Percentiles rank a stretch among this genome's conserved stretches.
Evolutionary conservation across 2,329 filamentous ascomycete genomes (phyloP).

Genomic region (Rugonectria rugulosa): DNA sequence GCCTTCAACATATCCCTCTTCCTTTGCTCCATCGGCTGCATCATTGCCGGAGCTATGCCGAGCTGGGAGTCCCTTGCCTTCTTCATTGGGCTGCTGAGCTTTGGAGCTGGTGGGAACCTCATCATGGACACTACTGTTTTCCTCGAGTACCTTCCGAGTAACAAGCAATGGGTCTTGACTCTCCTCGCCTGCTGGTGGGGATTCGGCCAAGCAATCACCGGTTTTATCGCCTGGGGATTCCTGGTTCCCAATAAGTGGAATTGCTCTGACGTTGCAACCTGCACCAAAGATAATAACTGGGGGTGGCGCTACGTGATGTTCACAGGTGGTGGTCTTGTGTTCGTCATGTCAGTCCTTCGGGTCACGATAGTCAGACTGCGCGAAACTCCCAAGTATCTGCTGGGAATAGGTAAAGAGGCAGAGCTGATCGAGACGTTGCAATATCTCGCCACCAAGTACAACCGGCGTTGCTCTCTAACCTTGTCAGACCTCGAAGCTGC

Average conservation of each 20-base stretch:
- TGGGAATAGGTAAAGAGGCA: constrained; percentile 55
- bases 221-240: constrained; percentile 55
- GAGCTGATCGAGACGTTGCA: constrained; percentile 59
- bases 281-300: constrained; percentile 54
- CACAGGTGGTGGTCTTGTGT: constrained; percentile 53
- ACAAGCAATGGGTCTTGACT: constrained; percentile 56
- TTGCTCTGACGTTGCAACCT: constrained; percentile 53
- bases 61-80: constrained; percentile 71
- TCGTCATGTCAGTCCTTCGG: constrained; percentile 54
- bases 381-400: constrained; percentile 58
- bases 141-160: constrained; percentile 57
- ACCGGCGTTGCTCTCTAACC: constrained; percentile 50
- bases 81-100: constrained; percentile 69
- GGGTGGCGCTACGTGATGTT: constrained; percentile 58
- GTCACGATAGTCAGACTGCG: constrained; percentile 54
- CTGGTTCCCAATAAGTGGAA: constrained; percentile 56
- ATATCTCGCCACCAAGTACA: constrained; percentile 56
- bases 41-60: constrained; percentile 71
- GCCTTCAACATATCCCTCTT: constrained; percentile 75
- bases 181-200: constrained; percentile 59
- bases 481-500: constrained; percentile 55
- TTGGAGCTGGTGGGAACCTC: constrained; percentile 64
- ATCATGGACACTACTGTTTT: constrained; percentile 61
- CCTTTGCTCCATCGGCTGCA: constrained; percentile 62
- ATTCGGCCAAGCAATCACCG: constrained; percentile 57